Percentiles rank a stretch among this genome's conserved stretches.
Conservation (phyloP, 306 rosid genomes). For the Cicer cuneatum region DNA sequence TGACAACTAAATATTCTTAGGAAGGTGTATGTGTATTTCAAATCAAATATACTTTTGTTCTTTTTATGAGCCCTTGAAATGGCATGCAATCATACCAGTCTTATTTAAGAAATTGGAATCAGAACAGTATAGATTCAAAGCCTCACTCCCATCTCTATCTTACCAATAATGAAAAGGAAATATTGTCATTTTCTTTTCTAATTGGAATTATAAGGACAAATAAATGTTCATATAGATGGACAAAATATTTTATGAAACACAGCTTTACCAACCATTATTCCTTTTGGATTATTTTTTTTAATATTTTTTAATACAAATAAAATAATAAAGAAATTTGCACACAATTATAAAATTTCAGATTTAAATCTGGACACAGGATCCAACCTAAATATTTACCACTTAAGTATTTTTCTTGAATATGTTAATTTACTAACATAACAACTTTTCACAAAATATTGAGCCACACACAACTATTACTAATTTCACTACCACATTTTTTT, state of each 20-base stretch:
- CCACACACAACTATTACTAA: background rate
- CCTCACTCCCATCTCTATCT: constrained; percentile 48
- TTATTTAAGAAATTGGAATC: constrained; percentile 48
- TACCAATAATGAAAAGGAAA: constrained; percentile 51
- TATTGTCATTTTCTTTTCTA: constrained; percentile 40
- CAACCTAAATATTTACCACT: too few relatives aligned
- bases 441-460: background rate
- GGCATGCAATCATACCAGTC: constrained; percentile 18
- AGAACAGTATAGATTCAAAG: constrained; percentile 54
- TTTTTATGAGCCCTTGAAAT: constrained; percentile 33
- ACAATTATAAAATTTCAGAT: too few relatives aligned
- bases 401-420: background rate
- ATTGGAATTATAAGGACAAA: constrained; percentile 18
- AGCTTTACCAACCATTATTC: constrained; percentile 44
- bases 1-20: constrained; percentile 40
- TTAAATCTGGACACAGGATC: too few relatives aligned
- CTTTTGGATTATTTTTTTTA: constrained; percentile 2
- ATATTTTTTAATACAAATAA: too few relatives aligned
- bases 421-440: constrained; percentile 24
- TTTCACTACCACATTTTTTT: background rate
- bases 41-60: constrained; percentile 30
- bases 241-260: constrained; percentile 22
- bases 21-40: constrained; percentile 13
- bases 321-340: too few relatives aligned
- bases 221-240: constrained; percentile 18